Evolutionary conservation across 2,329 filamentous ascomycete species (phyloP), one percentile per base, ranked within the genome.

Genomic region (Ophiostoma tasmaniense): DNA sequence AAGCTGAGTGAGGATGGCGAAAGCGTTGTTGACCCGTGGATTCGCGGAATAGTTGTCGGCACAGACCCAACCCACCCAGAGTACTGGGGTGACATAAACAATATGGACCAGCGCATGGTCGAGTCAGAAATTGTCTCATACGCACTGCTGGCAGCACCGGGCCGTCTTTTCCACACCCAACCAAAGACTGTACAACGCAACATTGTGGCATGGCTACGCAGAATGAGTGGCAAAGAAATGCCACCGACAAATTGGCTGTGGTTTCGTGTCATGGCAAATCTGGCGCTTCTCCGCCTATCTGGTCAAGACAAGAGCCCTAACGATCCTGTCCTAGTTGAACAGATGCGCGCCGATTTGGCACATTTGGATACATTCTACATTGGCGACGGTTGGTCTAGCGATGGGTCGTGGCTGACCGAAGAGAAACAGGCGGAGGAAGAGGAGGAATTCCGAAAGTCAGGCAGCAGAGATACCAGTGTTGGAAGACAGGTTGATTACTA

Each of bases 81-180:
- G 30, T 85, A 83, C 71, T 85, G 83, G 83, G 83, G 82, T 0
- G 74, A 76, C 1, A 78, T 84, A 1, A 75, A 76, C 0, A 73
- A 82, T 4, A 77, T 77, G 25, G 82, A 85, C 66, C 83, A 85
- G 72, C 74, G 82, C 1, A 85, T 85, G 83, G 83, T 85, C 0
- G 83, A 85, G 71, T 79, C 82, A 55, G 83, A 85, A 72, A 81
- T 82, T 33, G 77, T 85, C 3, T 79, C 81, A 0, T 83, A 81
- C 72, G 81, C 82, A 0, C 74, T 85, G 1, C 75, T 85, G 0
- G 74, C 76, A 2, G 80, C 81, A 0, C 82, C 83, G 1, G 73
- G 76, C 3, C 73, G 75, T 2, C 79, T 82, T 70, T 75, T 75
- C 22, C 72, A 73, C 0, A 72, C 81, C 6, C 74, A 68, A 50